These are phyloP conservation scores for Rubroboletus pulcherrimus DNA, from an alignment of 768 basidiomycete genomes.

Conservation along the genomic window DNA sequence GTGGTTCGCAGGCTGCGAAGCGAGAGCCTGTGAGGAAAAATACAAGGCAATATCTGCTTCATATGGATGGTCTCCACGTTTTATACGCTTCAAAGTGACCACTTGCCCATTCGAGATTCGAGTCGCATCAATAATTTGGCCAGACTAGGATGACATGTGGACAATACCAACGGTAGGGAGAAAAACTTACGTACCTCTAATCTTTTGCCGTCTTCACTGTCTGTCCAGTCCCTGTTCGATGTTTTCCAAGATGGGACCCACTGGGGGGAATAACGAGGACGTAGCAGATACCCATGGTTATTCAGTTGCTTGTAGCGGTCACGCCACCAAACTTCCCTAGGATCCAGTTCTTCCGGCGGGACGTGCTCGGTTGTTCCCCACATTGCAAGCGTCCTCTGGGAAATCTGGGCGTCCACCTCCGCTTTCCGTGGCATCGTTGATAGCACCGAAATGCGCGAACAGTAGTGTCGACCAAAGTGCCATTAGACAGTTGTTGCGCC, in stretches of 20 bases:
- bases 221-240: neutral
- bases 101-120: too few relatives aligned
- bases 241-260: conserved; percentile 13
- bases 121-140: too few relatives aligned
- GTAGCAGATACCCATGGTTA: conserved; percentile 7
- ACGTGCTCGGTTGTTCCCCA: neutral
- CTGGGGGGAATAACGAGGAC: conserved; percentile 9
- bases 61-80: too few relatives aligned
- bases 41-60: too few relatives aligned
- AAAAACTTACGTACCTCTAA: neutral
- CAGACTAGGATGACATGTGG: neutral
- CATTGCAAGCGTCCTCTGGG: neutral
- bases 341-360: neutral
- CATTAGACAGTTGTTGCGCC: neutral
- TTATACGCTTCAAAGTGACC: too few relatives aligned
- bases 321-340: conserved; percentile 4
- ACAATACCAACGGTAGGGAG: too few relatives aligned
- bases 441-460: neutral
- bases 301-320: conserved; percentile 3
- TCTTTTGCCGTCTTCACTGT: neutral
- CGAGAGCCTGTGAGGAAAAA: too few relatives aligned
- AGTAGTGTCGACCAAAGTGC: neutral
- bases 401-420: neutral
- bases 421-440: neutral
- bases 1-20: too few relatives aligned